phyloP scores from a whole-genome alignment of 805 yeast genomes.

The Barnettozyma siamensis region DNA sequence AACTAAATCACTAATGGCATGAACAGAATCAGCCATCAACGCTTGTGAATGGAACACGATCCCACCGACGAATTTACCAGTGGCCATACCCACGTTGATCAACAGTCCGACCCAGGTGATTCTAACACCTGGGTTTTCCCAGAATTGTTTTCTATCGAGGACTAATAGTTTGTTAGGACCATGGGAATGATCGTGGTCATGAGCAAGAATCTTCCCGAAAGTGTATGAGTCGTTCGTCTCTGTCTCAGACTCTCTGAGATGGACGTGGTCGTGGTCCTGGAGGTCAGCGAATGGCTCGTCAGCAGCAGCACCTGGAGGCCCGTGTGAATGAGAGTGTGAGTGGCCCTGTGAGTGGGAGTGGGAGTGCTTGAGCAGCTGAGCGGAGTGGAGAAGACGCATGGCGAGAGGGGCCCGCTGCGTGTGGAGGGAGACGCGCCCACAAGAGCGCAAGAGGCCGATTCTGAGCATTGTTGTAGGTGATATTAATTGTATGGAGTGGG shows the following conservation, averaged over 20 bases:
- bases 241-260: slow-evolving; percentile 37
- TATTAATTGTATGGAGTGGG: background rate
- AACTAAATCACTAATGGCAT: slow-evolving; percentile 84
- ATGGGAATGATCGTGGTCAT: slow-evolving; percentile 33
- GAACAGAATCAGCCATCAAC: slow-evolving; percentile 89
- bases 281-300: slow-evolving; percentile 9
- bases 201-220: slow-evolving; percentile 29
- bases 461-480: slow-evolving; percentile 3
- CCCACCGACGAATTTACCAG: slow-evolving; percentile 85
- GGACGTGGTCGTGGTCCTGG: slow-evolving; percentile 34
- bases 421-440: too few relatives aligned
- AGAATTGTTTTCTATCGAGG: slow-evolving; percentile 37
- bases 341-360: slow-evolving; percentile 29
- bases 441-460: too few relatives aligned
- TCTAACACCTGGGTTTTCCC: slow-evolving; percentile 77
- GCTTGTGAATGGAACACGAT: slow-evolving; percentile 92
- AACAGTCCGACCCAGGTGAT: slow-evolving; percentile 89
- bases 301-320: slow-evolving; percentile 1
- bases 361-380: too few relatives aligned
- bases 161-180: slow-evolving; percentile 29
- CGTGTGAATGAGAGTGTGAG: slow-evolving; percentile 28
- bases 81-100: slow-evolving; percentile 81
- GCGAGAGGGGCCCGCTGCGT: too few relatives aligned
- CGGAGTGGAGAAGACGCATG: too few relatives aligned
- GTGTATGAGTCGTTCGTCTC: slow-evolving; percentile 35